A percentile compares a stretch with the other conserved stretches of the same genome.
These are phyloP conservation scores for Dactylorhiza incarnata DNA, from an alignment of 106 monocot species.

Conservation along the genomic window DNA sequence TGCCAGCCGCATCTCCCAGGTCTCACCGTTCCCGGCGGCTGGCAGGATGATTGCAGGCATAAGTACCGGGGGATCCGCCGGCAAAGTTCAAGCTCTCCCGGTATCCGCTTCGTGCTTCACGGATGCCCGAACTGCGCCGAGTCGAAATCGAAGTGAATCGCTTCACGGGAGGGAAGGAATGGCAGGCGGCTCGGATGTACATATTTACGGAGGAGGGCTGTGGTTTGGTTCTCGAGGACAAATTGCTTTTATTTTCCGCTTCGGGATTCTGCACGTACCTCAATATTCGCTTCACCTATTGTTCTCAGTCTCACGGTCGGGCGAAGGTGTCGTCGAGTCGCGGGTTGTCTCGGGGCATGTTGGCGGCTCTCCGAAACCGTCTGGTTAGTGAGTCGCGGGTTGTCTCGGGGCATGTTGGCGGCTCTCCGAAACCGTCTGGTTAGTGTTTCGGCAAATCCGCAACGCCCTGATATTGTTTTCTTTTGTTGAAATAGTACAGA, in stretches of 20 bases:
- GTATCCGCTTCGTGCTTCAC: constrained; percentile 16
- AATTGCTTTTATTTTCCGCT: background rate
- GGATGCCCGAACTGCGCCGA: constrained; percentile 7
- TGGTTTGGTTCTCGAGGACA: background rate
- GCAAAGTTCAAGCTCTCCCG: constrained; percentile 14
- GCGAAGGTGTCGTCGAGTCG: no score
- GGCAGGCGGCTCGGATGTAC: background rate
- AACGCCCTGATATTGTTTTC: background rate
- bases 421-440: background rate
- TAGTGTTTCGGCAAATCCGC: background rate
- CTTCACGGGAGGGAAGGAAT: background rate
- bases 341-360: background rate
- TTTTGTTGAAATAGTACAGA: no score
- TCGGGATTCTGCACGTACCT: background rate
- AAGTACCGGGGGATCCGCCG: constrained; percentile 27
- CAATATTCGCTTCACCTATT: background rate
- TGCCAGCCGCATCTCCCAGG: constrained; percentile 31
- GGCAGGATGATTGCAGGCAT: constrained; percentile 86
- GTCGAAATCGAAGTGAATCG: background rate
- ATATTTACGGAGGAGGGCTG: background rate
- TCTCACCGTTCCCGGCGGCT: constrained; percentile 14
- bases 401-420: background rate
- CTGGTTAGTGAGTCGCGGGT: background rate
- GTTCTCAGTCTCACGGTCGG: no score
- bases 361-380: background rate